These are phyloP conservation scores for Gymnopilus junonius DNA, from an alignment of 768 basidiomycete genomes.

Conservation along the genomic window DNA sequence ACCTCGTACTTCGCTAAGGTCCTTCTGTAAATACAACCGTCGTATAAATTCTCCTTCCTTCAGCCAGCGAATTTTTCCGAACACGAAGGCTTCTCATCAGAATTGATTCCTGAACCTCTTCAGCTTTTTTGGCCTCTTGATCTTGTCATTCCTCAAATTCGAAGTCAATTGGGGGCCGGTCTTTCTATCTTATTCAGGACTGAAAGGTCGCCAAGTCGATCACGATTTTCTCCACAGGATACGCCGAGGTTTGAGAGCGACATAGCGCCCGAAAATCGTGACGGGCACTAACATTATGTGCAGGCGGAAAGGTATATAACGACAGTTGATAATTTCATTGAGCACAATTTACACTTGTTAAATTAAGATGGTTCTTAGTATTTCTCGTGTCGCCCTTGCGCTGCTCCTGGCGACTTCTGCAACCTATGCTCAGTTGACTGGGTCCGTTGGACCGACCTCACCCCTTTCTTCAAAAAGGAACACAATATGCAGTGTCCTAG, in stretches of 20 bases:
- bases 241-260: background rate
- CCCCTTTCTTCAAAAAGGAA: background rate
- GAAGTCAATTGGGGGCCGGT: background rate
- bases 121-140: background rate
- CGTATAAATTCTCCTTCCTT: background rate
- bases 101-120: background rate
- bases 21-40: background rate
- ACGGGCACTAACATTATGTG: background rate
- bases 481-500: conserved; percentile 1
- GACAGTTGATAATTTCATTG: background rate
- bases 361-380: background rate
- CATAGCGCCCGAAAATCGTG: background rate
- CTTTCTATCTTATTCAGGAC: background rate
- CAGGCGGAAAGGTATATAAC: background rate
- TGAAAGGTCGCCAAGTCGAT: background rate
- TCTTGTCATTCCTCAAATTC: background rate
- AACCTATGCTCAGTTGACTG: background rate
- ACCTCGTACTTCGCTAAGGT: background rate
- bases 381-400: background rate
- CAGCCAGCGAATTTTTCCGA: conserved; percentile 1
- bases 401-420: background rate
- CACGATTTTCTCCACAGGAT: background rate
- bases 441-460: background rate
- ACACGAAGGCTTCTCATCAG: background rate
- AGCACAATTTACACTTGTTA: background rate